These are phyloP conservation scores for Pyracantha coccinea DNA, from an alignment of 331 rosid species.

Conservation along the genomic window DNA sequence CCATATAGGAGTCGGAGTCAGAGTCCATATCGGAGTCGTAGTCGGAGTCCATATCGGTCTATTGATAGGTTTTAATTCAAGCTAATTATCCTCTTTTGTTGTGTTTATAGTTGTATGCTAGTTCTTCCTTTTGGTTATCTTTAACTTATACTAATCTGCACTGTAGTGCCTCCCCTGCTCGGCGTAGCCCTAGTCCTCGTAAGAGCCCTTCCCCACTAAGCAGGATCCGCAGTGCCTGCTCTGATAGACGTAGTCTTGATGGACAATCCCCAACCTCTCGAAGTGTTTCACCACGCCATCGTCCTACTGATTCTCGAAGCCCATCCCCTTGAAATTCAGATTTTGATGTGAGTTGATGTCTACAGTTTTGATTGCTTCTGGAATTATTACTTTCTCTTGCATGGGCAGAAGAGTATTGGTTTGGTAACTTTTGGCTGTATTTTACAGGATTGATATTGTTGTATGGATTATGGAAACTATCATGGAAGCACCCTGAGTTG, in stretches of 20 bases:
- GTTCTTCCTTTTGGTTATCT: background rate
- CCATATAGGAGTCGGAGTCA: no score
- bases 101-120: background rate
- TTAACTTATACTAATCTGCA: background rate
- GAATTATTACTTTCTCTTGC: background rate
- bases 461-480: constrained; percentile 1
- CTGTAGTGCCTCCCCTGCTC: constrained; percentile 55
- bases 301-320: constrained; percentile 41
- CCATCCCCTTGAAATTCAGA: constrained; percentile 49
- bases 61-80: constrained; percentile 42
- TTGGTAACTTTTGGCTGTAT: background rate
- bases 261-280: constrained; percentile 40
- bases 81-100: background rate
- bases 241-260: constrained; percentile 36
- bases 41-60: constrained; percentile 22
- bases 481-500: constrained; percentile 11
- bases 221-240: constrained; percentile 43
- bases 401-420: background rate
- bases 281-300: constrained; percentile 56
- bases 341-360: constrained; percentile 52
- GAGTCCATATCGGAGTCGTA: constrained; percentile 10
- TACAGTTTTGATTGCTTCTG: background rate
- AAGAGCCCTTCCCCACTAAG: constrained; percentile 43
- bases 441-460: constrained; percentile 39
- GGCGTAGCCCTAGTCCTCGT: constrained; percentile 44